phyloP scores from a whole-genome alignment of 768 basidiomycete genomes.

The Boletus huronensis region DNA sequence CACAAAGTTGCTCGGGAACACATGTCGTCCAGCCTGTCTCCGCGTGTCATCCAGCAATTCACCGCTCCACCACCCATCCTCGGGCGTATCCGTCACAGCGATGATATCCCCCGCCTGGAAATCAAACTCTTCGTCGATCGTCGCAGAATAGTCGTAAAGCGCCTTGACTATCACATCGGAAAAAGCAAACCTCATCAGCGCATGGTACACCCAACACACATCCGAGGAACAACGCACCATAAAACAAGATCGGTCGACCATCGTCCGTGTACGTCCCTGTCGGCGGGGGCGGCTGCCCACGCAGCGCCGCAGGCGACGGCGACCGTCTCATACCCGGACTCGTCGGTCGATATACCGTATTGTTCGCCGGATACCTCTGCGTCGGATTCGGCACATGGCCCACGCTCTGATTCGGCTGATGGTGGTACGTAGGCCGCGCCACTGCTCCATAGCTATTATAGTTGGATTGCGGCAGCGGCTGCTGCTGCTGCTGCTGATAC shows the following conservation, averaged over 20 bases:
- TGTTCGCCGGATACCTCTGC: slow-evolving; percentile 25
- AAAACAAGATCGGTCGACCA: slow-evolving; percentile 81
- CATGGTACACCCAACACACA: not conserved
- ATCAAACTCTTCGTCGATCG: slow-evolving; percentile 91
- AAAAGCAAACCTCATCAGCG: not conserved
- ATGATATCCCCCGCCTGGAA: slow-evolving; percentile 96
- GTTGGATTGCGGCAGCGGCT: slow-evolving; percentile 2
- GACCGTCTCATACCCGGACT: slow-evolving; percentile 44
- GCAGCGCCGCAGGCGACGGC: slow-evolving; percentile 47
- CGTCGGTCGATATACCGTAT: slow-evolving; percentile 38
- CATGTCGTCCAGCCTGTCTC: slow-evolving; percentile 65
- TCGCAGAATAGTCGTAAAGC: slow-evolving; percentile 80
- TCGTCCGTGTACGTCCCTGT: slow-evolving; percentile 80
- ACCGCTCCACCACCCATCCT: slow-evolving; percentile 98
- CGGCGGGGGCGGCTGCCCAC: slow-evolving; percentile 40
- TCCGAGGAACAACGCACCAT: slow-evolving; percentile 53
- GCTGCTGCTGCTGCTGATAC: slow-evolving; percentile 16
- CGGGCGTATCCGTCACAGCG: slow-evolving; percentile 89
- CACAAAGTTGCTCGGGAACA: slow-evolving; percentile 90
- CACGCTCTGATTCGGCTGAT: slow-evolving; percentile 13
- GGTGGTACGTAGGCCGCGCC: slow-evolving; percentile 4
- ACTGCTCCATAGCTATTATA: slow-evolving; percentile 9
- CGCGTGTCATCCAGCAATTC: slow-evolving; percentile 75
- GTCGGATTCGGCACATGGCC: slow-evolving; percentile 34
- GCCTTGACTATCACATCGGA: slow-evolving; percentile 63